Evolutionary conservation across 306 rosid genomes (phyloP).

Genomic region (Betula pendula): DNA sequence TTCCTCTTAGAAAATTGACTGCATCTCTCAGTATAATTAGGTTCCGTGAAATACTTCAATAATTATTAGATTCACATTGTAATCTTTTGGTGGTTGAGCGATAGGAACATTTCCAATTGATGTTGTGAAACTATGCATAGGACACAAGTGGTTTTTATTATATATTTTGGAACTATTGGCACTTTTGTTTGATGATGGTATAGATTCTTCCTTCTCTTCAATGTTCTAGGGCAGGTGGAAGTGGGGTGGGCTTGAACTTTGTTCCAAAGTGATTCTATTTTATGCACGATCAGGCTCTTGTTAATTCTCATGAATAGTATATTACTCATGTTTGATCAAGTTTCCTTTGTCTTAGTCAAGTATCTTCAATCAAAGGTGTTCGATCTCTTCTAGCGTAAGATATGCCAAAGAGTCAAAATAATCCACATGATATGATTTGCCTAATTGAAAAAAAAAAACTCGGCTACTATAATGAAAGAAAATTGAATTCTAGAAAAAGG

Average conservation of each 20-base stretch:
- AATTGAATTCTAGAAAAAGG: background rate
- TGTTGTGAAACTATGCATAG: conserved; percentile 9
- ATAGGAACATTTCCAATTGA: background rate
- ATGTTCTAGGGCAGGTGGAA: conserved; percentile 27
- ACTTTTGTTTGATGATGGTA: conserved; percentile 18
- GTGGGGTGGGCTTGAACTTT: conserved; percentile 37
- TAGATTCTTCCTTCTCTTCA: conserved; percentile 24
- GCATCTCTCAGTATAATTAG: background rate
- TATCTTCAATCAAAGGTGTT: conserved; percentile 15
- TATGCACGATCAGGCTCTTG: conserved; percentile 28
- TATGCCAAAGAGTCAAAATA: conserved; percentile 3
- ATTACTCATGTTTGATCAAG: background rate
- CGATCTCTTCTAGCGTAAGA: conserved; percentile 21
- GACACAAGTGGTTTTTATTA: conserved; percentile 20
- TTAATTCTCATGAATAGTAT: background rate
- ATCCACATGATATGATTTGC: conserved; percentile 24
- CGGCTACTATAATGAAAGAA: conserved; percentile 5
- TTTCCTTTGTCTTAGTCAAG: conserved; percentile 5
- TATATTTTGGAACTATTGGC: conserved; percentile 17
- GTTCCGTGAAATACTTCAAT: background rate
- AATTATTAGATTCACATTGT: background rate
- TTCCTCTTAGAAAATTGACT: background rate
- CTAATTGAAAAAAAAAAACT: background rate
- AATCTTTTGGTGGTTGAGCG: conserved; percentile 11
- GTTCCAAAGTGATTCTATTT: conserved; percentile 30